Percentiles rank a stretch among this genome's conserved stretches.
phyloP scores from a whole-genome alignment of 345 rosid genomes.

The Rhodamnia argentea region DNA sequence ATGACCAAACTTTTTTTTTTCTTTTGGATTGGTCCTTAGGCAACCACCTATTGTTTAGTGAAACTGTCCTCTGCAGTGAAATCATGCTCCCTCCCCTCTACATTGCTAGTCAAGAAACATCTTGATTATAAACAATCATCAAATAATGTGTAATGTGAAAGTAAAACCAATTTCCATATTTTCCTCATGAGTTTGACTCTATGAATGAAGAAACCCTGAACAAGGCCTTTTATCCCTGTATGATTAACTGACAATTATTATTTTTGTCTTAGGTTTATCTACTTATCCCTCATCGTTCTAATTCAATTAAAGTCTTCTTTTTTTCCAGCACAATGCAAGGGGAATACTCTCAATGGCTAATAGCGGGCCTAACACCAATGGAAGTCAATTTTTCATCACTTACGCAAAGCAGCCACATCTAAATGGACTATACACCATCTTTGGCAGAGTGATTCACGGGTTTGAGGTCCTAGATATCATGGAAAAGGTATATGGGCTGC shows the following conservation, averaged over 20 bases:
- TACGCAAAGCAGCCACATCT: conserved; percentile 97
- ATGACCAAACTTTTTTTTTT: background rate
- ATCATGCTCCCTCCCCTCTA: background rate
- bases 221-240: background rate
- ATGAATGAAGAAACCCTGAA: background rate
- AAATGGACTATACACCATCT: conserved; percentile 84
- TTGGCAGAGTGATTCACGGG: conserved; percentile 96
- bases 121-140: background rate
- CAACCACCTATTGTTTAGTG: background rate
- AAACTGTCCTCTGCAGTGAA: background rate
- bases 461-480: conserved; percentile 96
- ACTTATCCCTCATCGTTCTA: background rate
- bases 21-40: background rate
- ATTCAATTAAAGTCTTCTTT: background rate
- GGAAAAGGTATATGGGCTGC: conserved; percentile 65
- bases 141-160: background rate
- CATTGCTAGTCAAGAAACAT: background rate
- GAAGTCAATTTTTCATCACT: conserved; percentile 84
- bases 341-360: conserved; percentile 93
- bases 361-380: conserved; percentile 95
- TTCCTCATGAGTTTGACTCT: background rate
- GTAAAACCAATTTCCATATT: background rate
- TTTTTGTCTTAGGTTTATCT: background rate
- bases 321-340: conserved; percentile 81
- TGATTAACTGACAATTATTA: background rate